A percentile compares a stretch with the other conserved stretches of the same genome.
phyloP scores from a whole-genome alignment of 2,329 filamentous ascomycete species.

The Cladophialophora chaetospira region DNA sequence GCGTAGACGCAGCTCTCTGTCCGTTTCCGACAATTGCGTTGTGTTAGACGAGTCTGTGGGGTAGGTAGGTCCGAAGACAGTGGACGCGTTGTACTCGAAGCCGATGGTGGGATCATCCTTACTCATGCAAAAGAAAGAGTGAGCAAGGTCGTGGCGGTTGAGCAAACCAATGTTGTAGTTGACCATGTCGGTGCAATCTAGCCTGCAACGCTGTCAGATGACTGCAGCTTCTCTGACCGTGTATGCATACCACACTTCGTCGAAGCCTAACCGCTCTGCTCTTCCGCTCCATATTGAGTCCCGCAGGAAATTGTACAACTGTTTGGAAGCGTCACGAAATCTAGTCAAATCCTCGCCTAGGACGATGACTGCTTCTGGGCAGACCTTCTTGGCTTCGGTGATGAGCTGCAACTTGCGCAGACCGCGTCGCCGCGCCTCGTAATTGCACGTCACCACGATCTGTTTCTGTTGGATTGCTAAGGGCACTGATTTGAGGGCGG shows the following conservation, averaged over 20 bases:
- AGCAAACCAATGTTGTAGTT: constrained; percentile 76
- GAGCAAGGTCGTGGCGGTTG: constrained; percentile 63
- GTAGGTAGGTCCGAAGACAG: constrained; percentile 65
- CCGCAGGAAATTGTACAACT: constrained; percentile 71
- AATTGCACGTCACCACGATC: constrained; percentile 92
- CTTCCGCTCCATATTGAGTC: constrained; percentile 75
- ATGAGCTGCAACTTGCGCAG: constrained; percentile 80
- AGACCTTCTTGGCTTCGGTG: constrained; percentile 74
- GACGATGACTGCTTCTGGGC: constrained; percentile 81
- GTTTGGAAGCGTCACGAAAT: constrained; percentile 85
- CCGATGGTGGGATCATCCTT: constrained; percentile 73
- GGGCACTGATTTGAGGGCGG: constrained; percentile 69
- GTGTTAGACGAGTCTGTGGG: constrained; percentile 38
- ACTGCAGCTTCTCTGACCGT: constrained; percentile 38
- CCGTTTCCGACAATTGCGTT: constrained; percentile 19
- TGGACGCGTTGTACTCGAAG: constrained; percentile 74
- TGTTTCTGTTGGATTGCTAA: constrained; percentile 90
- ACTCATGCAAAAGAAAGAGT: constrained; percentile 80
- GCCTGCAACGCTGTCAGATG: constrained; percentile 41
- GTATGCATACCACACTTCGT: constrained; percentile 70
- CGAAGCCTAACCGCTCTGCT: constrained; percentile 82
- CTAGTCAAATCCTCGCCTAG: constrained; percentile 82
- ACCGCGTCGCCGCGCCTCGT: constrained; percentile 73
- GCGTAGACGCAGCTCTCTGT: constrained; percentile 55
- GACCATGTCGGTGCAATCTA: constrained; percentile 84